Evolutionary conservation across 345 rosid genomes (phyloP).

Genomic region (Lagerstroemia speciosa): DNA sequence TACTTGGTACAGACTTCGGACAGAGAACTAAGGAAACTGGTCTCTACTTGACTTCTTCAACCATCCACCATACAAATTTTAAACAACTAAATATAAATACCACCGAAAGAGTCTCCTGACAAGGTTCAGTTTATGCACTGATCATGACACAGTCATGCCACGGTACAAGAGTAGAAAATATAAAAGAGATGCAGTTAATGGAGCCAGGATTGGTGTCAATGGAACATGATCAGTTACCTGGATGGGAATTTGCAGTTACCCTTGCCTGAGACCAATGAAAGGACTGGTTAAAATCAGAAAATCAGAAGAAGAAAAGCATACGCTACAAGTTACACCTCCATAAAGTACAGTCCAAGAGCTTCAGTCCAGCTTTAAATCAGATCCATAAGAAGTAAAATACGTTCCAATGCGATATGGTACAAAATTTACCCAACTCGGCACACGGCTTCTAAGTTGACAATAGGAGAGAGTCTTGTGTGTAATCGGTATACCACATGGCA

Average conservation of each 20-base stretch:
- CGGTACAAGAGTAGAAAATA: background rate
- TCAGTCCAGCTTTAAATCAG: background rate
- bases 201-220: background rate
- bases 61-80: background rate
- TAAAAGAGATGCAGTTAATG: background rate
- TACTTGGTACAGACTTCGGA: background rate
- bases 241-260: conserved; percentile 44
- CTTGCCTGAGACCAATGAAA: background rate
- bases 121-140: background rate
- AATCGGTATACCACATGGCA: no score
- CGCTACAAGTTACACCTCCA: no score
- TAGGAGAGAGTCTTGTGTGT: no score
- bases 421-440: background rate
- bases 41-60: background rate
- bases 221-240: conserved; percentile 34
- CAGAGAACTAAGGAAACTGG: background rate
- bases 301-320: no score
- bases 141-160: background rate
- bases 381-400: background rate
- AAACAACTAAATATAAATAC: background rate
- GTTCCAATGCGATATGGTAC: background rate
- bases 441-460: no score
- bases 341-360: background rate
- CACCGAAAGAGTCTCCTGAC: background rate
- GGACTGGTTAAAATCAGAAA: background rate